Evolutionary conservation across 2,329 filamentous ascomycete genomes (phyloP), one percentile per base, ranked within the genome.

Genomic region (Hawksworthiomyces lignivorus): DNA sequence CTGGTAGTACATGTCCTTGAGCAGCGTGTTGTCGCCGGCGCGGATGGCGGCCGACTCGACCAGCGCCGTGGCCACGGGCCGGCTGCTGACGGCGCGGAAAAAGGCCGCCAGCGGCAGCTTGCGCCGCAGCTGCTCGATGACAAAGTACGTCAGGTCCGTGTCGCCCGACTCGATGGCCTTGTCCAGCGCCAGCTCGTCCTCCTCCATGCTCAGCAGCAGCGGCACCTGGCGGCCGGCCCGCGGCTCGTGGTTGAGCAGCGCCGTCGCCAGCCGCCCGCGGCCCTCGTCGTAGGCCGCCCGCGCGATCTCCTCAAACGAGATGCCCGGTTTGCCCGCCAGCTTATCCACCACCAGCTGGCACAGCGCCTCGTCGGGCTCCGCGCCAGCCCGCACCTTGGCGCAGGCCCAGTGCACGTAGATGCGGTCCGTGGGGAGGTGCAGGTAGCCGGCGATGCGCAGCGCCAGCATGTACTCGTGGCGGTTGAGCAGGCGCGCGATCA

Each of bases 351-450:
- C 87, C 39, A 89, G 71, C 24, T 79, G 77, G 61, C 89, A 96
- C 31, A 95, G 87, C 1, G 80, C 79, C 34, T 94, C 88, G 56
- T 97, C 92, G 47, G 94, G 83, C 49, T 88, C 88, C 1, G 80
- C 75, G 0, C 89, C 89, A 3, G 84, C 69, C 20, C 88, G 84
- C 4, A 97, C 90, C 60, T 97, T 98, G 57, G 92, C 83, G 15
- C 84, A 90, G 2, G 92, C 92, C 92, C 92, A 98, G 58, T 96
- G 89, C 1, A 95, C 87, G 55, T 96, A 95, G 45, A 98, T 94
- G 41, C 81, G 79, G 59, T 94, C 88, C 0, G 88, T 84, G 0
- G 90, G 83, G 4, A 98, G 72, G 46, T 82, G 84, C 3, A 98
- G 70, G 58, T 94, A 95, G 30, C 87, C 82, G 0, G 90, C 89